phyloP scores from a whole-genome alignment of 139 green algal genomes.

The Chara braunii region DNA sequence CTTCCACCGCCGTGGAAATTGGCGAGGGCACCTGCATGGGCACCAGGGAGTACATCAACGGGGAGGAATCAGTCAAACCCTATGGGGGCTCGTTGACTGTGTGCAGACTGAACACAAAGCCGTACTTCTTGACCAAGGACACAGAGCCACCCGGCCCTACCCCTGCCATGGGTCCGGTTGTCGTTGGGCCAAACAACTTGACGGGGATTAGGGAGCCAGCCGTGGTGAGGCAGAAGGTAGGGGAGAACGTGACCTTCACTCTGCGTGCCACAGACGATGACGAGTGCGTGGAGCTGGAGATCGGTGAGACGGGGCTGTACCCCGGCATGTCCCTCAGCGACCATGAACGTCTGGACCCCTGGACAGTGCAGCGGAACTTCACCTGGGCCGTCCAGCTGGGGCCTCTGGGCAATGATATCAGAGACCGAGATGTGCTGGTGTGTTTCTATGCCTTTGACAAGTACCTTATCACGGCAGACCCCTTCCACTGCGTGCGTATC shows the following conservation, averaged over 20 bases:
- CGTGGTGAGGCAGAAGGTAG: neutral
- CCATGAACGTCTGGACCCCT: slow-evolving; percentile 5
- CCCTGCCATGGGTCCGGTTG: neutral
- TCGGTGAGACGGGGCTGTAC: slow-evolving; percentile 19
- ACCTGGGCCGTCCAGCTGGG: too few species aligned
- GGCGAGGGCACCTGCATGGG: too few species aligned
- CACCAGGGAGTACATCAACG: too few species aligned
- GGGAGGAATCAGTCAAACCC: too few species aligned
- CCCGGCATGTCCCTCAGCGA: slow-evolving; percentile 20
- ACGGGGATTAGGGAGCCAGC: slow-evolving; percentile 4
- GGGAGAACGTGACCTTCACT: slow-evolving; percentile 15
- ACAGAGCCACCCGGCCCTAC: slow-evolving; percentile 7
- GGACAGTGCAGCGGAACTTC: too few species aligned
- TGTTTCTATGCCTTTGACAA: too few species aligned
- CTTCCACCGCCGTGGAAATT: too few species aligned
- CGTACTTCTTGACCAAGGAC: slow-evolving; percentile 15
- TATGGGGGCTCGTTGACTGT: too few species aligned
- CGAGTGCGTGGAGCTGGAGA: slow-evolving; percentile 34
- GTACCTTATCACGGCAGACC: too few species aligned
- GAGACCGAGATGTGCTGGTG: too few species aligned
- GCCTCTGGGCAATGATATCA: too few species aligned
- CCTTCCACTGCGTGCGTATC: too few species aligned
- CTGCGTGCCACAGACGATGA: slow-evolving; percentile 31
- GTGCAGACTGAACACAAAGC: neutral
- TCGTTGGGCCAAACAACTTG: neutral